Evolutionary conservation across 23 red algal species (phyloP), one percentile per base, ranked within the genome.

Genomic region (Gracilaria vermiculophylla): DNA sequence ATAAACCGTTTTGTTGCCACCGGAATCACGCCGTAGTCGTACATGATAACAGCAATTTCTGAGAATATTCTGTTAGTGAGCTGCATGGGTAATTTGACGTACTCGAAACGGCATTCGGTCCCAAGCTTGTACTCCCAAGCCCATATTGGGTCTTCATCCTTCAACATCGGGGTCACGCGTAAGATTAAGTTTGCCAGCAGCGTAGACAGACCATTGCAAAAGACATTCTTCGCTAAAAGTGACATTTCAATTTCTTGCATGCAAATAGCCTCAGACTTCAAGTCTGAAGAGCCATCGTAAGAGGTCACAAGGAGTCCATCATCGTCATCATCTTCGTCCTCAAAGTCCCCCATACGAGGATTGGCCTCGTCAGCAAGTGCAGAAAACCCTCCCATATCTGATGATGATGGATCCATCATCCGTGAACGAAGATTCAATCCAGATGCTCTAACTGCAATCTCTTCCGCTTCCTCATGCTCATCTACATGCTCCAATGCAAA

Each of bases 161-260:
- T 81, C 41, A 34, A 53, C 64, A 71, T 70, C 19, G 92, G 92
- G 53, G 51, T 69, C 31, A 94, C 83, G 20, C 73, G 51, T 16
- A 86, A 54, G 47, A 85, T 79, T 43, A 94, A 73, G 82, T 94
- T 94, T 48, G 70, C 57, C 40, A 94, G 53, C 5, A 94, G 92
- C 39, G 92, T 94, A 21, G 82, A 88, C 13, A 94, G 29, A 44
- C 92, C 92, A 78, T 94, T 94, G 76, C 82, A 87, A 55, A 94
- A 94, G 11, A 94, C 74, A 61, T 94, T 94, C 54, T 94, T 82
- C 74, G 92, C 92, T 16, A 94, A 36, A 10, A 94, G 74, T 14
- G 80, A 81, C 82, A 87, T 93, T 60, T 93, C 90, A n/a, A 93
- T 80, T 71, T 93, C 90, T 39, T 93, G 90, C 90, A 93, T 93